Evolutionary conservation across 2,329 filamentous ascomycete genomes (phyloP).

Genomic region (Colletotrichum cordylinicola): DNA sequence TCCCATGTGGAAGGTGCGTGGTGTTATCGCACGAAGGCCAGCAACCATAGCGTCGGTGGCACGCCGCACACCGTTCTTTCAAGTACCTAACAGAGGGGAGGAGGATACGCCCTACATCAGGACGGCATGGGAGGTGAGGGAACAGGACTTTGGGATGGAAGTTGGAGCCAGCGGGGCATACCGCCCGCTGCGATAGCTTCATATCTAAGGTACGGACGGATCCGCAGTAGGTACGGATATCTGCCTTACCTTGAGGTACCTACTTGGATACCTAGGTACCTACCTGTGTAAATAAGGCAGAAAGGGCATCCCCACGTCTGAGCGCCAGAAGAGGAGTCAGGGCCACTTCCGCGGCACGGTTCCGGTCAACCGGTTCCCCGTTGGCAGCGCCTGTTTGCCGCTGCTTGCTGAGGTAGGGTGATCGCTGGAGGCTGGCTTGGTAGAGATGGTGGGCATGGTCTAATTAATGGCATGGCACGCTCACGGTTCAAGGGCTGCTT

Average conservation of each 20-base stretch:
- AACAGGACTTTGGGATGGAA: neutral
- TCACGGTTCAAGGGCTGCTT: slow-evolving; percentile 2
- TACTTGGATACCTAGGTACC: no score
- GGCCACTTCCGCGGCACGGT: slow-evolving; percentile 10
- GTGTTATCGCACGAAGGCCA: neutral
- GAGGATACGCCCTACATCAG: neutral
- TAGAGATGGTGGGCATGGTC: neutral
- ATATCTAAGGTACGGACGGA: no score
- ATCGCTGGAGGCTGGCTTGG: neutral
- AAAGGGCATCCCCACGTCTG: neutral
- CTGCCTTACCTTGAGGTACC: neutral
- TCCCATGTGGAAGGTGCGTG: neutral
- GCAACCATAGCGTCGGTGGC: neutral
- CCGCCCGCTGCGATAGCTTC: neutral
- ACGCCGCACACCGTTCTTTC: neutral
- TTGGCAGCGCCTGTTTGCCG: neutral
- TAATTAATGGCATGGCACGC: slow-evolving; percentile 2
- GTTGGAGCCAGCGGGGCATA: neutral
- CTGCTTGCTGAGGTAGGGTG: neutral
- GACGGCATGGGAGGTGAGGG: neutral
- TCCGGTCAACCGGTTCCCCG: slow-evolving; percentile 14
- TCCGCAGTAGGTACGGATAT: no score
- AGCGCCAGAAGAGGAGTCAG: neutral
- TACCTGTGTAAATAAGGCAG: neutral
- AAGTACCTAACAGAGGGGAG: neutral